Percentiles rank a stretch among this genome's conserved stretches.
Conservation (phyloP, 163 green algal genomes). For the Coccomyxa subellipsoidea region DNA sequence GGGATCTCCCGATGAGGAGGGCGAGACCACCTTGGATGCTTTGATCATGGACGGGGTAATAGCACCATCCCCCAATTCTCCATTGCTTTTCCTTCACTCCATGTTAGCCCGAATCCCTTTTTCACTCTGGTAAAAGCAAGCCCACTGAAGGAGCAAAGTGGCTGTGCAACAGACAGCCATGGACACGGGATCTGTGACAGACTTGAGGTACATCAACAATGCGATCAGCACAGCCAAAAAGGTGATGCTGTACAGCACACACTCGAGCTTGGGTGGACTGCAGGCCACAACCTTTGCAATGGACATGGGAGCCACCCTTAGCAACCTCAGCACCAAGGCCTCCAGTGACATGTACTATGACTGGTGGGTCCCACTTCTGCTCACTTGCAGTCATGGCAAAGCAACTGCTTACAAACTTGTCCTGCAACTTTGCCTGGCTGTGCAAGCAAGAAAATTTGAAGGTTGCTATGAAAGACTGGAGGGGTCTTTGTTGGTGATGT, state of each 20-base stretch:
- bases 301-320: conserved; percentile 48
- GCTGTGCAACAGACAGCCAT: conserved; percentile 50
- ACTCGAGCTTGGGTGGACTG: conserved; percentile 63
- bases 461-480: not conserved
- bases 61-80: no score
- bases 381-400: not conserved
- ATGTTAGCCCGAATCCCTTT: no score
- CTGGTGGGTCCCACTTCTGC: conserved; percentile 33
- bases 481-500: not conserved
- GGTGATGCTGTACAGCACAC: conserved; percentile 61
- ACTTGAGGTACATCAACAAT: conserved; percentile 43
- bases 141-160: no score
- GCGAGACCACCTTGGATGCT: conserved; percentile 69
- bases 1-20: conserved; percentile 60
- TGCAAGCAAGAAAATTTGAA: not conserved
- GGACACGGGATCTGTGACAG: conserved; percentile 51
- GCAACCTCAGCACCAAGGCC: conserved; percentile 49
- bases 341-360: conserved; percentile 26
- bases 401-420: not conserved
- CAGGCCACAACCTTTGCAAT: conserved; percentile 61
- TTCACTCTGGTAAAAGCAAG: no score
- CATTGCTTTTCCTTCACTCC: no score
- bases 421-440: not conserved
- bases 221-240: conserved; percentile 45
- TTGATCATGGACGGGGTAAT: conserved; percentile 70